phyloP scores from a whole-genome alignment of 345 rosid genomes.

The Rhizophora apiculata region DNA sequence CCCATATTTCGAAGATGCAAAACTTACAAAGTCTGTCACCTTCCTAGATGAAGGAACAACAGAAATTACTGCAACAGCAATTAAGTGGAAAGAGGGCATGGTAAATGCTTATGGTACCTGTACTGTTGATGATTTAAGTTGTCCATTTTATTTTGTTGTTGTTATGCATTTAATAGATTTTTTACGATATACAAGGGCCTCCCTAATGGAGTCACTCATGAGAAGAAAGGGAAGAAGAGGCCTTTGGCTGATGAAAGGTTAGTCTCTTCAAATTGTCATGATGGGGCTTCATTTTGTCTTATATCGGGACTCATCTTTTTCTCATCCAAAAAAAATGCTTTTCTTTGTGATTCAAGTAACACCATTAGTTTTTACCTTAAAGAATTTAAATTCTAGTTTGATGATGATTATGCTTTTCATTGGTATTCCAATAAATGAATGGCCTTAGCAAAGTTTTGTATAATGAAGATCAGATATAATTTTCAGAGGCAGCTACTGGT shows the following conservation, averaged over 20 bases:
- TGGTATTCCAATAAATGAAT: too few relatives aligned
- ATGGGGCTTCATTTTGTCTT: not conserved
- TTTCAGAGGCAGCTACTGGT: too few relatives aligned
- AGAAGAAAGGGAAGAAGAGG: slow-evolving; percentile 87
- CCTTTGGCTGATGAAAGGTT: slow-evolving; percentile 70
- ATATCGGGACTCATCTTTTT: not conserved
- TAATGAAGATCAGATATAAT: too few relatives aligned
- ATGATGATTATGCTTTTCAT: too few relatives aligned
- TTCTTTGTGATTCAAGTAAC: too few relatives aligned
- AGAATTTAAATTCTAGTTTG: too few relatives aligned
- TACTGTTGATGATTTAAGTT: too few relatives aligned
- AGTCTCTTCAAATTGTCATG: slow-evolving; percentile 5
- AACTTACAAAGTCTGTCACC: slow-evolving; percentile 74
- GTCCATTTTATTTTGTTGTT: not conserved
- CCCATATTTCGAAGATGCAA: slow-evolving; percentile 79
- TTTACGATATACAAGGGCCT: slow-evolving; percentile 44
- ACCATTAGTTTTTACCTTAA: too few relatives aligned
- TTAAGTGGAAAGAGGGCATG: slow-evolving; percentile 92
- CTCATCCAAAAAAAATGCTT: not conserved
- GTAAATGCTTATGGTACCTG: slow-evolving; percentile 28
- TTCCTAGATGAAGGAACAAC: slow-evolving; percentile 86
- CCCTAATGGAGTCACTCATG: slow-evolving; percentile 75
- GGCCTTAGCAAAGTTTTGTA: too few relatives aligned
- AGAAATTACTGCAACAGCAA: slow-evolving; percentile 66
- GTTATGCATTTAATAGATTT: not conserved